Evolutionary conservation across 202 grass and related monocot species (phyloP).

Genomic region (Dendrocalamus latiflorus): DNA sequence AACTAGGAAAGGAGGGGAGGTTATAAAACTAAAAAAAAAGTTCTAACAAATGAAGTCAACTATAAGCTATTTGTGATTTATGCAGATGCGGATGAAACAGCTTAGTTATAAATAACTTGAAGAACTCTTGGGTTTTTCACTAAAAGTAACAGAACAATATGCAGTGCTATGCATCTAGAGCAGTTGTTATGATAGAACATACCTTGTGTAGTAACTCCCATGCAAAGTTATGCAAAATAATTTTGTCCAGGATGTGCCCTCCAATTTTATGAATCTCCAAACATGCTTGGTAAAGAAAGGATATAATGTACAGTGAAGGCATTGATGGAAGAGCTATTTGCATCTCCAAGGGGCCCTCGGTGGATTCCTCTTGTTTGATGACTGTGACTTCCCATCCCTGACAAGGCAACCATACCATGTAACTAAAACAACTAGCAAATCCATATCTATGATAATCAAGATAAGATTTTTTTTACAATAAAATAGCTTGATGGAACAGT

Average conservation of each 20-base stretch:
- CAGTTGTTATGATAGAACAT: slow-evolving; percentile 21
- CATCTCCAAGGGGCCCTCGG: slow-evolving; percentile 75
- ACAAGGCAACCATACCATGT: slow-evolving; percentile 39
- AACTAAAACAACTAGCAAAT: slow-evolving; percentile 26
- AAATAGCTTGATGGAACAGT: slow-evolving; percentile 26
- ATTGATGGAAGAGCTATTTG: slow-evolving; percentile 93
- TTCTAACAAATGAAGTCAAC: background rate
- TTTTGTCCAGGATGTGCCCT: slow-evolving; percentile 88
- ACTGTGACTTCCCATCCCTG: slow-evolving; percentile 97
- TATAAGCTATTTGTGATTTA: slow-evolving; percentile 1
- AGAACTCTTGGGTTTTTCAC: background rate
- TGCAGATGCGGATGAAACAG: background rate
- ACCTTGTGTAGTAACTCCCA: slow-evolving; percentile 87
- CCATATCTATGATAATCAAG: background rate
- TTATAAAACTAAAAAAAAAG: background rate
- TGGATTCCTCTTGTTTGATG: slow-evolving; percentile 86
- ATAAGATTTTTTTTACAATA: background rate
- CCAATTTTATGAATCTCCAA: slow-evolving; percentile 96
- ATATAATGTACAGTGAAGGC: slow-evolving; percentile 92
- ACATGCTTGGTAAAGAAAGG: slow-evolving; percentile 92
- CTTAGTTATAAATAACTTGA: slow-evolving; percentile 15
- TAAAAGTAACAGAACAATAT: slow-evolving; percentile 13
- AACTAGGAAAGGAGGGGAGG: background rate
- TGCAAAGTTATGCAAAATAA: slow-evolving; percentile 82
- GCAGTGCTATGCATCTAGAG: background rate